phyloP scores from a whole-genome alignment of 805 yeast genomes.

The Millerozyma acaciae region DNA sequence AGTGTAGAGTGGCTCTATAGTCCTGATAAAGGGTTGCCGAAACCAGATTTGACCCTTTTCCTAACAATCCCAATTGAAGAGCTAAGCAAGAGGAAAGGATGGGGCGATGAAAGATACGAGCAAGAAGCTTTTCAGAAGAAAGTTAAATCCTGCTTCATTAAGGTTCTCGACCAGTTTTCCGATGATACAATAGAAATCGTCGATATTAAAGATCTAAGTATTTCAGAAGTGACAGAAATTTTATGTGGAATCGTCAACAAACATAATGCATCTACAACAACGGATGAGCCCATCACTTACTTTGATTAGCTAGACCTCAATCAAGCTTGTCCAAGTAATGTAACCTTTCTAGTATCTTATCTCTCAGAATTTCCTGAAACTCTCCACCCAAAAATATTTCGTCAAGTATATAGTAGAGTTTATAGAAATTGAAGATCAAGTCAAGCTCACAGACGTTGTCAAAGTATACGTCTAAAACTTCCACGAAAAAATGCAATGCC shows the following conservation, averaged over 20 bases:
- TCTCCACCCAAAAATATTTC: slow-evolving; percentile 91
- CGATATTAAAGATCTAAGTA: slow-evolving; percentile 55
- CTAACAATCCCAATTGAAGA: slow-evolving; percentile 53
- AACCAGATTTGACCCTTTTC: slow-evolving; percentile 81
- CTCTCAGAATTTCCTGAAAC: slow-evolving; percentile 78
- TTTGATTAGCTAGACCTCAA: slow-evolving; percentile 16
- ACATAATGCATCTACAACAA: too few species aligned
- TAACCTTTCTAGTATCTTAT: slow-evolving; percentile 59
- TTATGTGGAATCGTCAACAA: slow-evolving; percentile 37
- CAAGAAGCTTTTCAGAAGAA: slow-evolving; percentile 63
- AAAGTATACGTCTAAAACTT: slow-evolving; percentile 79
- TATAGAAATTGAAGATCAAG: slow-evolving; percentile 86
- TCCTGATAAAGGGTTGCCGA: slow-evolving; percentile 82
- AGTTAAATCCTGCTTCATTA: slow-evolving; percentile 60
- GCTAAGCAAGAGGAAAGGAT: slow-evolving; percentile 59
- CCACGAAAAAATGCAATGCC: slow-evolving; percentile 83
- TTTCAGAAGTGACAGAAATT: slow-evolving; percentile 49
- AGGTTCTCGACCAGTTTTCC: slow-evolving; percentile 24
- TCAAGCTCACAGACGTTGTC: slow-evolving; percentile 93
- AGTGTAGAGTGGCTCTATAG: slow-evolving; percentile 71
- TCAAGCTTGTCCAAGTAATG: slow-evolving; percentile 61
- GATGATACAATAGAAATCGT: slow-evolving; percentile 39
- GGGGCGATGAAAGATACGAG: slow-evolving; percentile 95
- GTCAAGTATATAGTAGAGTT: slow-evolving; percentile 76
- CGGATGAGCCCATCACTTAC: too few species aligned